Percentiles rank a stretch among this genome's conserved stretches.
Evolutionary conservation across 2,329 filamentous ascomycete species (phyloP).

Genomic region (Trichoderma atrobrunneum): DNA sequence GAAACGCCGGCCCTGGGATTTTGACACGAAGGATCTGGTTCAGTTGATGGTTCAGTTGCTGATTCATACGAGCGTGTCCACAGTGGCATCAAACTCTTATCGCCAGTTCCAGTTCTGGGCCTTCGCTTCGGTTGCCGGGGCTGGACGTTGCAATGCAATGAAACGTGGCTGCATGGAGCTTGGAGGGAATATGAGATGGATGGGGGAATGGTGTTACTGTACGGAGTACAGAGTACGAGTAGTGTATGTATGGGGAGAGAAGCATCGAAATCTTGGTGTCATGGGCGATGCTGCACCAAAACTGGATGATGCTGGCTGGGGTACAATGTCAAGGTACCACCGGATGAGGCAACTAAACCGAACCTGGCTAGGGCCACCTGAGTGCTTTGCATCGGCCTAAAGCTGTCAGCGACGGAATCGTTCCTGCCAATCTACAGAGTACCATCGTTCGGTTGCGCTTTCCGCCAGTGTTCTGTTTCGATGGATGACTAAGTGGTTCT

Average conservation of each 20-base stretch:
- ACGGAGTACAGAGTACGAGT: neutral
- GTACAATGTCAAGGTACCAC: neutral
- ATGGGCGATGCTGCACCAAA: neutral
- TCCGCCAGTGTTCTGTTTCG: neutral
- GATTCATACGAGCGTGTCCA: neutral
- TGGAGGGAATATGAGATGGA: neutral
- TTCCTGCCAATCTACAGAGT: neutral
- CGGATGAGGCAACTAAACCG: neutral
- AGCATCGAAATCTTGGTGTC: neutral
- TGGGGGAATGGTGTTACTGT: neutral
- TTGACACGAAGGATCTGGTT: neutral
- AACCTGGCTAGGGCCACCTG: neutral
- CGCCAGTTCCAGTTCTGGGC: neutral
- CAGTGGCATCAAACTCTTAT: neutral
- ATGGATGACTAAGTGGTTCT: neutral
- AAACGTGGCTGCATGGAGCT: neutral
- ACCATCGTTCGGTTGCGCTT: neutral
- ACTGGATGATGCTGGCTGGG: neutral
- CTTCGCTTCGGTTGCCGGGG: neutral
- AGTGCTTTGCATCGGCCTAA: constrained; percentile 11
- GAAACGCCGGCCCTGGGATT: neutral
- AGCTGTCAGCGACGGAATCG: neutral
- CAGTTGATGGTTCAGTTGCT: neutral
- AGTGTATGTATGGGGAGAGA: neutral
- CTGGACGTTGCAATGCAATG: neutral